phyloP scores from a whole-genome alignment of 768 basidiomycete genomes.

The Tylopilus sp. region DNA sequence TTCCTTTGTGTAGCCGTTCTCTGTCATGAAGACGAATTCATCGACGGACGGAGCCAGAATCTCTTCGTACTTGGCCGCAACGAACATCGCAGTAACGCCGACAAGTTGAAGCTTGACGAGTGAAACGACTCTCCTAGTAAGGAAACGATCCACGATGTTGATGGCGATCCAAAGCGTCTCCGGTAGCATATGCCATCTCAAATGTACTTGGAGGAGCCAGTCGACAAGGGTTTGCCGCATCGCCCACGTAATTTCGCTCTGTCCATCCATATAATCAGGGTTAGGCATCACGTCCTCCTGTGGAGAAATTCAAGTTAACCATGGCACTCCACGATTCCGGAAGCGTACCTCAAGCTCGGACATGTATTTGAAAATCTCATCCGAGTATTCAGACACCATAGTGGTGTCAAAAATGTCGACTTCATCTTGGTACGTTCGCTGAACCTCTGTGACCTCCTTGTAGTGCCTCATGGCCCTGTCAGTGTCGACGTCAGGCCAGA shows the following conservation, averaged over 20 bases:
- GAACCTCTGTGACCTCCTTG: slow-evolving; percentile 63
- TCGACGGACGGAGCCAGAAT: slow-evolving; percentile 95
- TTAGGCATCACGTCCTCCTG: slow-evolving; percentile 88
- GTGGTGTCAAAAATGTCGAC: slow-evolving; percentile 71
- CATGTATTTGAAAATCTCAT: slow-evolving; percentile 98
- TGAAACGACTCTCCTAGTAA: slow-evolving; percentile 84
- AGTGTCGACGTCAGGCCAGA: slow-evolving; percentile 76
- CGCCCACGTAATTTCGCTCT: slow-evolving; percentile 87
- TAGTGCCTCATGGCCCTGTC: slow-evolving; percentile 55
- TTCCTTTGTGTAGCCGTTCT: slow-evolving; percentile 89
- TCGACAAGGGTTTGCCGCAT: slow-evolving; percentile 98
- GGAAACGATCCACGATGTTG: slow-evolving; percentile 93
- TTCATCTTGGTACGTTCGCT: slow-evolving; percentile 63
- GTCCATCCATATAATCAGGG: slow-evolving; percentile 89
- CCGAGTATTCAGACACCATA: slow-evolving; percentile 99
- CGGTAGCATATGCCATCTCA: slow-evolving; percentile 98
- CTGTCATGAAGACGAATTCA: slow-evolving; percentile 99
- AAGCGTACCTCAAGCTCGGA: slow-evolving; percentile 77
- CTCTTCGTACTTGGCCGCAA: slow-evolving; percentile 99
- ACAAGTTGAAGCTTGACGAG: slow-evolving; percentile 93
- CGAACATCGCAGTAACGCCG: slow-evolving; percentile 98
- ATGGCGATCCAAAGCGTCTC: slow-evolving; percentile 99
- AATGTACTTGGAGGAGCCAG: slow-evolving; percentile 96
- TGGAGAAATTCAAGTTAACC: slow-evolving; percentile 17
- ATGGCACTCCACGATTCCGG: slow-evolving; percentile 1